These are phyloP conservation scores for Coemansia aciculifera DNA, from an alignment of 192 early-diverging fungal genomes.

Conservation along the genomic window DNA sequence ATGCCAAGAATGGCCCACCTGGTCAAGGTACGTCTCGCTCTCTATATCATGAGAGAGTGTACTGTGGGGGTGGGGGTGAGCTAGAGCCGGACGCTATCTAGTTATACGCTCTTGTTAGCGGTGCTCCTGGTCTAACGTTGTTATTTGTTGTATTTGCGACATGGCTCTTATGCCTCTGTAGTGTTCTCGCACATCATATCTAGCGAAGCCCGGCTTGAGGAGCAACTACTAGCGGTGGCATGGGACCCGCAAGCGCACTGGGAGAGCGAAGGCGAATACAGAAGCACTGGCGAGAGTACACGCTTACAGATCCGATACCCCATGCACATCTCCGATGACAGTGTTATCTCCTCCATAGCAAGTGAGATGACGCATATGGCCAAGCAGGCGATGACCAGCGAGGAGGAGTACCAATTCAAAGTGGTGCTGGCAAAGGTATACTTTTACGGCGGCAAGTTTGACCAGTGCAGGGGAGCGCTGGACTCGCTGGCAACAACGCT, in stretches of 20 bases:
- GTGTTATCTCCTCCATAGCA: conserved; percentile 26
- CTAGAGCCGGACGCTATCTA: background rate
- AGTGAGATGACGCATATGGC: conserved; percentile 18
- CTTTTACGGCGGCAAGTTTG: conserved; percentile 58
- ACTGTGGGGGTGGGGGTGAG: too few relatives aligned
- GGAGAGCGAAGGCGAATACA: conserved; percentile 26
- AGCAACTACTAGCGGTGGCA: conserved; percentile 27
- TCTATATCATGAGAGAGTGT: background rate
- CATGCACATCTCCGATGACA: conserved; percentile 34
- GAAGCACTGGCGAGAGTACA: background rate
- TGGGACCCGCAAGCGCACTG: conserved; percentile 48
- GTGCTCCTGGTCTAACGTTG: background rate
- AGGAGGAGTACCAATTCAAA: conserved; percentile 44
- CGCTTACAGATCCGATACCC: conserved; percentile 26
- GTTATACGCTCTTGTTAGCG: background rate
- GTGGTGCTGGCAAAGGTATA: conserved; percentile 61
- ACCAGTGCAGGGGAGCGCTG: conserved; percentile 36
- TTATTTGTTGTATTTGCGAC: background rate
- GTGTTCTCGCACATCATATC: conserved; percentile 37
- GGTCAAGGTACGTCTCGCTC: conserved; percentile 34
- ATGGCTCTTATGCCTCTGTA: conserved; percentile 4
- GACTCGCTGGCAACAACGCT: conserved; percentile 36
- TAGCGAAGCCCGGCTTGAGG: conserved; percentile 49
- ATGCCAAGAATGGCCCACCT: conserved; percentile 24
- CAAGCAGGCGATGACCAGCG: conserved; percentile 31